Percentiles rank a stretch among this genome's conserved stretches.
phyloP scores from a whole-genome alignment of 345 rosid species.

The Brassica cretica region DNA sequence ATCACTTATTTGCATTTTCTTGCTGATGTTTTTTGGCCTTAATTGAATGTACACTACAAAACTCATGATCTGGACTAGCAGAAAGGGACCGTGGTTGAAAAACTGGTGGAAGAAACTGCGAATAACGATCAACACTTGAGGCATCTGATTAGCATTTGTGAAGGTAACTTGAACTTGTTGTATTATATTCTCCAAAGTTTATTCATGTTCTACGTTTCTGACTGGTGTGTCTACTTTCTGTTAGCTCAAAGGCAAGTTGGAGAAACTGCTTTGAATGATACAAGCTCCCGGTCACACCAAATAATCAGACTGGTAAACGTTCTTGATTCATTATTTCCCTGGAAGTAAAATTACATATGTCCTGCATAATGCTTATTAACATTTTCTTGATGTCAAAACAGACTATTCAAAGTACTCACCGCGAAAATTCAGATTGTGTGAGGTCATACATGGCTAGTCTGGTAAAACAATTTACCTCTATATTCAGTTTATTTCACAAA shows the following conservation, averaged over 20 bases:
- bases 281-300: slow-evolving; percentile 97
- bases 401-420: slow-evolving; percentile 89
- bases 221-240: slow-evolving; percentile 7
- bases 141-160: slow-evolving; percentile 84
- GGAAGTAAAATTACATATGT: neutral
- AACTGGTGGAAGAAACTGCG: slow-evolving; percentile 88
- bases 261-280: slow-evolving; percentile 95
- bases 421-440: slow-evolving; percentile 92
- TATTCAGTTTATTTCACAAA: neutral
- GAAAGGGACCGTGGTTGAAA: slow-evolving; percentile 99
- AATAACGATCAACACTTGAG: slow-evolving; percentile 75
- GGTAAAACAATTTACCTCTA: slow-evolving; percentile 47
- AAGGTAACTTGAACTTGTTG: slow-evolving; percentile 56
- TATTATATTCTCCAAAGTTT: slow-evolving; percentile 1
- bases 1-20: slow-evolving; percentile 16
- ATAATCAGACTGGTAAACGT: slow-evolving; percentile 87
- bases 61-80: slow-evolving; percentile 36
- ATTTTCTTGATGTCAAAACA: slow-evolving; percentile 43
- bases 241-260: slow-evolving; percentile 99
- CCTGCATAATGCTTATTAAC: slow-evolving; percentile 27
- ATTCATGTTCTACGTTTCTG: slow-evolving; percentile 4
- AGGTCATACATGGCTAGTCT: slow-evolving; percentile 93
- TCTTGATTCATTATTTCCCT: slow-evolving; percentile 7
- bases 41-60: neutral
- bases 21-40: neutral